Evolutionary conservation across 805 yeast genomes (phyloP).

Genomic region (Cyberlindnera americana): DNA sequence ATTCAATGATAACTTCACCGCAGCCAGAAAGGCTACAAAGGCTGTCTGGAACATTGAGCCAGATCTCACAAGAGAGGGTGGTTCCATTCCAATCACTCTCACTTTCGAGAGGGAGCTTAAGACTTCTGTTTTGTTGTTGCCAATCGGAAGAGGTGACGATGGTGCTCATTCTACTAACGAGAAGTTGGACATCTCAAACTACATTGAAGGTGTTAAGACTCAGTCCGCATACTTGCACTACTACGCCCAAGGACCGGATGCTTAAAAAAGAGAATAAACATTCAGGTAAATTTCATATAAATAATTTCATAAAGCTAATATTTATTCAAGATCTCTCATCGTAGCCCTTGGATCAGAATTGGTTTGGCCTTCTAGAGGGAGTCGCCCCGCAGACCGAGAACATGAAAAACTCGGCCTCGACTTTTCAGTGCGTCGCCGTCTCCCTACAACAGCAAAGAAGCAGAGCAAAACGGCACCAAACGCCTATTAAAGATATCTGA

Average conservation of each 20-base stretch:
- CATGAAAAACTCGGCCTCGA: too few relatives aligned
- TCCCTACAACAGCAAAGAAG: neutral
- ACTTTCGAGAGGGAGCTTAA: constrained; percentile 86
- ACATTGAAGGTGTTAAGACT: constrained; percentile 90
- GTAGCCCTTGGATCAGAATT: too few relatives aligned
- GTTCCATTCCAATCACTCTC: constrained; percentile 95
- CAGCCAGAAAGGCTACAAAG: constrained; percentile 92
- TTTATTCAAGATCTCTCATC: too few relatives aligned
- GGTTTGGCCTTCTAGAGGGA: too few relatives aligned
- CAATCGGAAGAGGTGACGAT: constrained; percentile 99
- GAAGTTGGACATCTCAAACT: constrained; percentile 84
- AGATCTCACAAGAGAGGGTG: constrained; percentile 98
- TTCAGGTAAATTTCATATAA: too few relatives aligned
- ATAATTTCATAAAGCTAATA: neutral
- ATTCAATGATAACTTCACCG: constrained; percentile 84
- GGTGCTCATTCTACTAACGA: constrained; percentile 99
- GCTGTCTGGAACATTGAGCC: constrained; percentile 94
- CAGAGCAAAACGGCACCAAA: too few relatives aligned
- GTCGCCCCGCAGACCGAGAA: too few relatives aligned
- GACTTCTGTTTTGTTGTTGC: constrained; percentile 82
- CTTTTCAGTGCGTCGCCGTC: too few relatives aligned
- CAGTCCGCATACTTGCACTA: constrained; percentile 92
- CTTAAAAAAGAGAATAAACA: neutral
- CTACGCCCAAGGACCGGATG: constrained; percentile 42
- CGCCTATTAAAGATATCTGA: too few relatives aligned